Evolutionary conservation across 768 basidiomycete species (phyloP), one percentile per base, ranked within the genome.

Genomic region (Termitomyces sp.): DNA sequence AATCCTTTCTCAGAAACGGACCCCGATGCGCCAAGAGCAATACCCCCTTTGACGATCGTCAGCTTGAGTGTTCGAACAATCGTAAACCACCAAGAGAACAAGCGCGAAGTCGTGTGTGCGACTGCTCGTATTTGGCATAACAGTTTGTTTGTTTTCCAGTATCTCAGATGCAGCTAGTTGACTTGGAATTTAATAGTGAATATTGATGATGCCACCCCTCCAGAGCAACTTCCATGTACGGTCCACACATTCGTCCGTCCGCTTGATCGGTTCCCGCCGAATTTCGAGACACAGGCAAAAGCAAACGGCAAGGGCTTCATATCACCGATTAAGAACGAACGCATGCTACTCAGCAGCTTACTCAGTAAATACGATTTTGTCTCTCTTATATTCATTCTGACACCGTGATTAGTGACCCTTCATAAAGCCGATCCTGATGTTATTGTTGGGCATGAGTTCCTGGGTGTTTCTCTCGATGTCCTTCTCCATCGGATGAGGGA

Each of bases 21-120:
- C 62, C 61, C 74, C 0, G 68, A 73, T 22, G 87, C 86, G 1
- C 87, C 89, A 0, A 87, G 82, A 66, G 94, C 94, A 11, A 77
- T 81, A 16, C 97, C 97, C 2, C 92, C 95, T 0, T 68, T 99
- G 52, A 98, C 91, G 0, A 80, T 98, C 33, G 89, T 94, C 83
- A 94, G 91, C 62, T 72, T 99, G 22, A 87, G 91, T 52, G 69
- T 93, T 33, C 84, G 95, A 18, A 94, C 94, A 0, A 87, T 98
- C 50, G 86, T 98, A 38, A 98, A 99, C 65, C 93, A 98, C 68
- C 82, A 85, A 36, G 89, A 91, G 63, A 98, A 97, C 70, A 93
- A 88, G 63, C 84, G 90, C n/a, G 97, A 99, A 69, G 73, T 99
- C 38, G 88, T 98, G 3, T 95, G 92, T 60, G 82, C 83, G 2